These are phyloP conservation scores for Pseudovirgaria hyperparasitica DNA, from an alignment of 2,329 filamentous ascomycete species.

Conservation along the genomic window DNA sequence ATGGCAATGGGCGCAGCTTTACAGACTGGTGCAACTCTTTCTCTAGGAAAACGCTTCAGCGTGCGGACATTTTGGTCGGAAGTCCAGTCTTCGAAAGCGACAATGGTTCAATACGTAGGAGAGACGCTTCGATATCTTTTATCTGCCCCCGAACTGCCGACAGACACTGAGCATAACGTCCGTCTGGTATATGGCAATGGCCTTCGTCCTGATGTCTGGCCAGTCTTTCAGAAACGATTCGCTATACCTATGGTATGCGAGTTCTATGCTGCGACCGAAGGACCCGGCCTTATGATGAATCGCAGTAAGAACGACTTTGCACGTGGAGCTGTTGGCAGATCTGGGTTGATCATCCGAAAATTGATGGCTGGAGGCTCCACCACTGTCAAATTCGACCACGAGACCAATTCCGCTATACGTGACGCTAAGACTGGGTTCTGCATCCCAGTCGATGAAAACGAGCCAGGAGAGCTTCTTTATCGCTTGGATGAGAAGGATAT, in stretches of 20 bases:
- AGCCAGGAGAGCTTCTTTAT: constrained; percentile 57
- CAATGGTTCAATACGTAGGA: constrained; percentile 63
- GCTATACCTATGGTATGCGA: constrained; percentile 50
- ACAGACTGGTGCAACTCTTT: constrained; percentile 33
- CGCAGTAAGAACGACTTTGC: constrained; percentile 40
- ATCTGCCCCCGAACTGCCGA: constrained; percentile 47
- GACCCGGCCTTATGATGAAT: constrained; percentile 47
- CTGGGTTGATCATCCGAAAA: constrained; percentile 47
- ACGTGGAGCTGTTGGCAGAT: constrained; percentile 52
- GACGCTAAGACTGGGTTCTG: constrained; percentile 56
- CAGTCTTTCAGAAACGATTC: constrained; percentile 48
- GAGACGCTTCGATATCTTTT: constrained; percentile 63
- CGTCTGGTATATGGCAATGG: constrained; percentile 53
- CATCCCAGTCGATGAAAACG: constrained; percentile 45
- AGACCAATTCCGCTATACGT: constrained; percentile 52
- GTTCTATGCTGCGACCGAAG: constrained; percentile 68
- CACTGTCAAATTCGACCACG: constrained; percentile 54
- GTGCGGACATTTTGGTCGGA: constrained; percentile 59
- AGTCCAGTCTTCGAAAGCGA: constrained; percentile 51
- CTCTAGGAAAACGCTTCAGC: constrained; percentile 53
- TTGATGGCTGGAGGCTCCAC: constrained; percentile 42
- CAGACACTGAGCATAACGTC: constrained; percentile 43
- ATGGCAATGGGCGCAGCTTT: constrained; percentile 37
- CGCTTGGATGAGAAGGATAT: constrained; percentile 30
- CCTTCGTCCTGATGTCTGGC: constrained; percentile 55